Evolutionary conservation across 2,329 filamentous ascomycete species (phyloP).

Genomic region (Sporothrix sp.): DNA sequence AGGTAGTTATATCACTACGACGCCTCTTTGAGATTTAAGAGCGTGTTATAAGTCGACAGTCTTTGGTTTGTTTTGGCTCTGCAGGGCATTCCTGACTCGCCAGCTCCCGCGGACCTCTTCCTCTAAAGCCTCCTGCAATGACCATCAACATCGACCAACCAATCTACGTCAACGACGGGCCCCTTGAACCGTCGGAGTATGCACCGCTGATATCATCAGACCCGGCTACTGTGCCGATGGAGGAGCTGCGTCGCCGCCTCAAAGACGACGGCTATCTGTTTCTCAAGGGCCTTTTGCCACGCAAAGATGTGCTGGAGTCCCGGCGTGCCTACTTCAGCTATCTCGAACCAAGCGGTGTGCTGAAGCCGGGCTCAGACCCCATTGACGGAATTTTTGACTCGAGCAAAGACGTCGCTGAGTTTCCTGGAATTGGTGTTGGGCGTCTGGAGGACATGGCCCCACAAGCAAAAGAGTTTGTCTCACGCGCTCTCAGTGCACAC

Average conservation of each 20-base stretch:
- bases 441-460: constrained; percentile 28
- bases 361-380: constrained; percentile 41
- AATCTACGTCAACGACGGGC: constrained; percentile 15
- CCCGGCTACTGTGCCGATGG: constrained; percentile 8
- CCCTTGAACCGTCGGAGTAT: constrained; percentile 10
- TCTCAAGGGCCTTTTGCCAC: constrained; percentile 44
- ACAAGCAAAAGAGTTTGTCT: background rate
- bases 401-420: constrained; percentile 32
- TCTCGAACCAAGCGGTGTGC: constrained; percentile 44
- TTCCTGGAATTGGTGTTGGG: constrained; percentile 45
- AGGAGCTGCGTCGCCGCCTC: constrained; percentile 12
- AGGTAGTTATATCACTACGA: background rate
- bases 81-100: too few relatives aligned
- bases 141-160: background rate
- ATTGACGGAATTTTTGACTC: constrained; percentile 45
- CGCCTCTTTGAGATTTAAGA: background rate
- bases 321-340: constrained; percentile 44
- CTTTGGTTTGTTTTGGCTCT: too few relatives aligned
- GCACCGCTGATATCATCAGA: constrained; percentile 8
- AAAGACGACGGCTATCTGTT: constrained; percentile 42
- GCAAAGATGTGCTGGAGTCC: constrained; percentile 40
- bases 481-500: constrained; percentile 41
- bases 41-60: too few relatives aligned
- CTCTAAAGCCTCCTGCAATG: background rate
- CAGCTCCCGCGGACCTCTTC: too few relatives aligned